These are phyloP conservation scores for Kluyveromyces sp. DNA, from an alignment of 1,139 yeast species.

Conservation along the genomic window DNA sequence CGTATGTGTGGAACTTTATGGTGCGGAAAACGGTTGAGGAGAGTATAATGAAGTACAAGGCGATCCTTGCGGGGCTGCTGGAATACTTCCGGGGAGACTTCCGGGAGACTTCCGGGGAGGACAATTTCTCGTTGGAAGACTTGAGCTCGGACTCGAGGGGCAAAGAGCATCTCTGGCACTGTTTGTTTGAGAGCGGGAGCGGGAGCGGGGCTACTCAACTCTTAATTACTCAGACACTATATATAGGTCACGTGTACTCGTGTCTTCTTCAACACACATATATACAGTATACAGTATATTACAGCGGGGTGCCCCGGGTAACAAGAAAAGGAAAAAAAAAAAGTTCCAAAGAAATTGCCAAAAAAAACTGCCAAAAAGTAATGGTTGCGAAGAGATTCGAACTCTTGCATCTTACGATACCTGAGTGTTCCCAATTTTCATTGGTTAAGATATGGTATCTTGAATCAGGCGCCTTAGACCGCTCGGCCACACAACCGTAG, in stretches of 20 bases:
- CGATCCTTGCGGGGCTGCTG: constrained; percentile 17
- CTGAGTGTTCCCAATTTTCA: constrained; percentile 15
- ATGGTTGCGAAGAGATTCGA: constrained; percentile 26
- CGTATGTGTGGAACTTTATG: constrained; percentile 88
- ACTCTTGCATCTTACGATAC: constrained; percentile 26
- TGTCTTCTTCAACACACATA: too few species aligned
- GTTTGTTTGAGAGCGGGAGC: background rate
- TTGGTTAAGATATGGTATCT: constrained; percentile 10
- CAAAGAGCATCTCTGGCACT: background rate
- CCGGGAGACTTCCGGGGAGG: constrained; percentile 5
- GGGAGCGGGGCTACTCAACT: background rate
- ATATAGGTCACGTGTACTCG: too few species aligned
- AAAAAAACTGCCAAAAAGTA: constrained; percentile 6
- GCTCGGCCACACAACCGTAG: constrained; percentile 24
- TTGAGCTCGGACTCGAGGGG: background rate
- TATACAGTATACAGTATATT: too few species aligned
- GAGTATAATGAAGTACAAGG: constrained; percentile 49
- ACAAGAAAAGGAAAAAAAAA: background rate
- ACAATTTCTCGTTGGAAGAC: background rate
- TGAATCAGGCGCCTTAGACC: constrained; percentile 26
- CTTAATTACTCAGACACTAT: too few species aligned
- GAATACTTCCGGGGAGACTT: constrained; percentile 8
- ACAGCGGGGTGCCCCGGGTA: background rate
- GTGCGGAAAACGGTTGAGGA: constrained; percentile 86
- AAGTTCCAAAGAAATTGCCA: background rate